These are phyloP conservation scores for Naganishia kalamii DNA, from an alignment of 768 basidiomycete species.

Conservation along the genomic window DNA sequence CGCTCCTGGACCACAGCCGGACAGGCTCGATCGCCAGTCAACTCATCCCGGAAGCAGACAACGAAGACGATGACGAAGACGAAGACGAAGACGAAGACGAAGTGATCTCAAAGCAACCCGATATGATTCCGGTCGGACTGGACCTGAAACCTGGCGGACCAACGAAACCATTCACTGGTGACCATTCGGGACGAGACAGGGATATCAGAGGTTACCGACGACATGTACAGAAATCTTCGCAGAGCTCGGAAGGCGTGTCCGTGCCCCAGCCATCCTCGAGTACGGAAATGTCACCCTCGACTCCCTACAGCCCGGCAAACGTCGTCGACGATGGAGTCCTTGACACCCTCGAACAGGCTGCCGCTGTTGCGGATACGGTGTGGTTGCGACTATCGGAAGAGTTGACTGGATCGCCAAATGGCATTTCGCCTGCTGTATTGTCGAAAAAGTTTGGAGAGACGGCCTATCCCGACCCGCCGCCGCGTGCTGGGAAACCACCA, in stretches of 20 bases:
- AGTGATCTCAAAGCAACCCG: not conserved
- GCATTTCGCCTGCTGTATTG: conserved; percentile 7
- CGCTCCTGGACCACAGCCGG: conserved; percentile 4
- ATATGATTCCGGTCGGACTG: conserved; percentile 17
- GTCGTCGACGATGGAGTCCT: conserved; percentile 72
- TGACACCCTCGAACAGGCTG: conserved; percentile 68
- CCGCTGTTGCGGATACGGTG: conserved; percentile 69
- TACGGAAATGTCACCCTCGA: conserved; percentile 43
- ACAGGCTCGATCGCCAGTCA: conserved; percentile 11
- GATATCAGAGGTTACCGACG: conserved; percentile 13
- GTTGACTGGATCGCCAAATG: conserved; percentile 28
- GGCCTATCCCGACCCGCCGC: not conserved
- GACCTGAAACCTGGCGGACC: conserved; percentile 21
- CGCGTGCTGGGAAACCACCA: not conserved
- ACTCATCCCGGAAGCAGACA: conserved; percentile 17
- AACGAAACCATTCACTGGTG: conserved; percentile 19
- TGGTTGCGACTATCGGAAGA: conserved; percentile 63
- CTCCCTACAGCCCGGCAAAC: conserved; percentile 52
- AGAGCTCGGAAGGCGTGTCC: conserved; percentile 44
- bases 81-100: conserved; percentile 20
- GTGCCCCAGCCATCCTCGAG: conserved; percentile 38
- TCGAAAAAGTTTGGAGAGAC: conserved; percentile 9
- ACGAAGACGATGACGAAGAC: conserved; percentile 22
- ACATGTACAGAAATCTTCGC: conserved; percentile 44
- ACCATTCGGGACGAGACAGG: conserved; percentile 23